Percentiles rank a stretch among this genome's conserved stretches.
Evolutionary conservation across 495 filamentous ascomycete genomes (phyloP).

Genomic region (Barbatosphaeria neglecta): DNA sequence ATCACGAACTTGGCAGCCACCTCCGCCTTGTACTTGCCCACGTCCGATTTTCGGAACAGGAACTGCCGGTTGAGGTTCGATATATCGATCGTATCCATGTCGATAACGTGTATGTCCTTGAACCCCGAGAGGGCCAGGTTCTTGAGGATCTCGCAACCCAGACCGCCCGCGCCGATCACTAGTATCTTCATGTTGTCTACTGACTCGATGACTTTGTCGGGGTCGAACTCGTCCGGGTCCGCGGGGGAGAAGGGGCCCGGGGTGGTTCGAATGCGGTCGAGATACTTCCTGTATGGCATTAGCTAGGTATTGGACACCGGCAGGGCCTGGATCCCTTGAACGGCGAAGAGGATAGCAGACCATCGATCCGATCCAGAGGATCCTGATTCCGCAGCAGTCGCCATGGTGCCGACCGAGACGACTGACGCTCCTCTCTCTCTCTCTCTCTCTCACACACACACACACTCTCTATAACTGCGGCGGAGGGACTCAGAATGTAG

Average conservation of each 20-base stretch:
- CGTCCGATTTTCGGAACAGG: conserved; percentile 83
- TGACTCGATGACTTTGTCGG: conserved; percentile 49
- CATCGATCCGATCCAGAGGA: conserved; percentile 17
- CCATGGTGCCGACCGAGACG: too few species aligned
- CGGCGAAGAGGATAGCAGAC: conserved; percentile 2
- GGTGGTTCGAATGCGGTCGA: conserved; percentile 64
- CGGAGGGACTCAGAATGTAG: too few species aligned
- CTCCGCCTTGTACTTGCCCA: conserved; percentile 88
- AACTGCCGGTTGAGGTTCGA: conserved; percentile 98
- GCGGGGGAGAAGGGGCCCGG: conserved; percentile 68
- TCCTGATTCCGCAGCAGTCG: conserved; percentile 9
- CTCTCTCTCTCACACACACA: too few species aligned
- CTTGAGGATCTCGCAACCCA: conserved; percentile 96
- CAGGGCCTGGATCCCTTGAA: too few species aligned
- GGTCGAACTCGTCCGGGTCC: conserved; percentile 55
- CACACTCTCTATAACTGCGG: too few species aligned
- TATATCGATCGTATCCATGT: conserved; percentile 99
- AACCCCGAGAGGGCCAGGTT: conserved; percentile 92
- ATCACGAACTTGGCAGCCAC: conserved; percentile 87
- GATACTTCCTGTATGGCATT: conserved; percentile 46
- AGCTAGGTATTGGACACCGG: not conserved
- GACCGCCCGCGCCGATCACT: conserved; percentile 66
- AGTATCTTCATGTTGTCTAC: conserved; percentile 31
- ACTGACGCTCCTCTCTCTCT: too few species aligned
- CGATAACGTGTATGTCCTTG: conserved; percentile 95